phyloP scores from a whole-genome alignment of 305 asterid species.

The Nicotiana rustica region DNA sequence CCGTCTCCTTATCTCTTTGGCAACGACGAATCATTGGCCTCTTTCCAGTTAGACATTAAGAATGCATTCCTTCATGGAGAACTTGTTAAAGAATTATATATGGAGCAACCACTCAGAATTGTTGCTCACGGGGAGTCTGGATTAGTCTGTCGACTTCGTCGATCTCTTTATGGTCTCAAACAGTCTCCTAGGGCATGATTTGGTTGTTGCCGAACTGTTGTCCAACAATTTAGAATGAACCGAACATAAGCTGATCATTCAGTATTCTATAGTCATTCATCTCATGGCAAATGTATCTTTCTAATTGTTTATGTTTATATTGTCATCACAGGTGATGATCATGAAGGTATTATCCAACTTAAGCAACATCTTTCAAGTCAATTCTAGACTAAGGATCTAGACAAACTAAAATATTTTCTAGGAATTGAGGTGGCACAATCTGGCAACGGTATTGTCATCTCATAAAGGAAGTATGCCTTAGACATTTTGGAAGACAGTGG shows the following conservation, averaged over 20 bases:
- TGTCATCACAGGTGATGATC: background rate
- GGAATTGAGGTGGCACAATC: conserved; percentile 2
- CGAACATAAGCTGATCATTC: background rate
- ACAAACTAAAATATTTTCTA: background rate
- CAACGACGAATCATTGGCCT: background rate
- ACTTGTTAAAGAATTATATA: background rate
- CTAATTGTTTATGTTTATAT: background rate
- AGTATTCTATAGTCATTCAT: background rate
- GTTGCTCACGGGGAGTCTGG: background rate
- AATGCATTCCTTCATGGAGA: conserved; percentile 15
- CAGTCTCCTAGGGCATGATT: background rate
- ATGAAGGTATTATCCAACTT: background rate
- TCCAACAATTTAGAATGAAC: background rate
- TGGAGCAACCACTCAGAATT: background rate
- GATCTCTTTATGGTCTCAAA: background rate
- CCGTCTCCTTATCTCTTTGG: background rate
- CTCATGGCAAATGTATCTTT: background rate
- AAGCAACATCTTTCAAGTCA: background rate
- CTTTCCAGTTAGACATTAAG: background rate
- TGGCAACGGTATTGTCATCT: background rate
- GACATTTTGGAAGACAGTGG: background rate
- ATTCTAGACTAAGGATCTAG: conserved; percentile 15
- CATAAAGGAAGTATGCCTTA: background rate
- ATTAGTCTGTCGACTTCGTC: background rate
- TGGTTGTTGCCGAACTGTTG: background rate